Evolutionary conservation across 805 yeast species (phyloP).

Genomic region (Starmera quercuum): DNA sequence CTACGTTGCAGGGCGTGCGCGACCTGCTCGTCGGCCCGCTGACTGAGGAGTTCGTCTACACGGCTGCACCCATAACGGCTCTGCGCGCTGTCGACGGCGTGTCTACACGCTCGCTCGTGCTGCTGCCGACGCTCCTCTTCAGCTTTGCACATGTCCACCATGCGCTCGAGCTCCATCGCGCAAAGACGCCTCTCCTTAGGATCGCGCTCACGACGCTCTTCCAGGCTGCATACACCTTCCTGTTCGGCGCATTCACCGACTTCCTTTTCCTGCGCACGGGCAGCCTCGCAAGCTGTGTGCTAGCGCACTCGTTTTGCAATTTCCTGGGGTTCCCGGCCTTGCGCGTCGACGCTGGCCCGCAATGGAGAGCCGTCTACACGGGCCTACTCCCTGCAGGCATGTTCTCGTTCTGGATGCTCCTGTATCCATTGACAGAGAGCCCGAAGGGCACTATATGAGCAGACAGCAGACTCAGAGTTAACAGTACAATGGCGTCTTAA

Average conservation of each 20-base stretch:
- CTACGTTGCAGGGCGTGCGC: conserved; percentile 37
- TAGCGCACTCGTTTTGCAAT: conserved; percentile 64
- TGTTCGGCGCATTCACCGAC: conserved; percentile 66
- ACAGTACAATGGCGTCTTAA: no score
- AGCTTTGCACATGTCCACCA: conserved; percentile 80
- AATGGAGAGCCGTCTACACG: conserved; percentile 30
- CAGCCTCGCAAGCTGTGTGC: conserved; percentile 47
- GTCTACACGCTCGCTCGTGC: conserved; percentile 18
- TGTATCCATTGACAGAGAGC: conserved; percentile 21
- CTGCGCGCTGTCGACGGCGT: conserved; percentile 18
- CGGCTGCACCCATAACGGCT: conserved; percentile 35
- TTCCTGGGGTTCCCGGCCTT: conserved; percentile 56
- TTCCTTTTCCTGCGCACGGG: conserved; percentile 43
- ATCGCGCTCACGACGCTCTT: conserved; percentile 32
- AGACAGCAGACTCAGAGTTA: no score
- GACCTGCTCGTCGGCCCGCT: conserved; percentile 65
- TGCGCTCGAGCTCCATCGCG: conserved; percentile 39
- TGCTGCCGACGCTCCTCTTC: conserved; percentile 54
- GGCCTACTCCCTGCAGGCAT: conserved; percentile 35
- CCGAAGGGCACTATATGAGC: no score
- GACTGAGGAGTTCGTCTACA: conserved; percentile 69
- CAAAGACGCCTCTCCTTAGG: conserved; percentile 17
- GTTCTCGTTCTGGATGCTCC: conserved; percentile 24
- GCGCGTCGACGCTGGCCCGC: conserved; percentile 10
- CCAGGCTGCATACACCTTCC: conserved; percentile 58